A percentile compares a stretch with the other conserved stretches of the same genome.
phyloP scores from a whole-genome alignment of 1,139 yeast genomes.

The Candida glucosophila region DNA sequence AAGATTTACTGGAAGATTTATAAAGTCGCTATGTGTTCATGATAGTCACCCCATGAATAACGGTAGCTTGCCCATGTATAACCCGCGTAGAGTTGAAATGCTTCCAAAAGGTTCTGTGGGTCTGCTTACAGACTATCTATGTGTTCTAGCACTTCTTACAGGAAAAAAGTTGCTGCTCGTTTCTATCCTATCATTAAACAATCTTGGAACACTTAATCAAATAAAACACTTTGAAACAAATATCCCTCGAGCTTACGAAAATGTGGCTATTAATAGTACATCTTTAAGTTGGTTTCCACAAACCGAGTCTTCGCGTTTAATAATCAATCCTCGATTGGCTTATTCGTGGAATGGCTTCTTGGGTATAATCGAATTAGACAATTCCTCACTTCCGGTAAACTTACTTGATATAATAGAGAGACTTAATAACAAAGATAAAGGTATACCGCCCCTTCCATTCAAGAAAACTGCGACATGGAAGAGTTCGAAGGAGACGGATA shows the following conservation, averaged over 20 bases:
- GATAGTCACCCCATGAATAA: conserved; percentile 27
- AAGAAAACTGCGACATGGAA: conserved; percentile 39
- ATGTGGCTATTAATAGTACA: conserved; percentile 6
- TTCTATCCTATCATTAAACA: conserved; percentile 45
- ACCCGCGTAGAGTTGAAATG: conserved; percentile 24
- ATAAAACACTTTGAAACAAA: conserved; percentile 48
- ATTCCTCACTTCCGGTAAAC: conserved; percentile 20
- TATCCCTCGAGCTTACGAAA: conserved; percentile 37
- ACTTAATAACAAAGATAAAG: conserved; percentile 31
- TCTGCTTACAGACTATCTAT: conserved; percentile 47
- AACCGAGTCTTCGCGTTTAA: conserved; percentile 9
- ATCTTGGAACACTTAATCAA: conserved; percentile 19
- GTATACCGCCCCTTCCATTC: conserved; percentile 29
- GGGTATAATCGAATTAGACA: conserved; percentile 45
- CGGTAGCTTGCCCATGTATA: conserved; percentile 8
- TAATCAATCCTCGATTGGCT: conserved; percentile 52
- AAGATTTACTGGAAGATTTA: conserved; percentile 42
- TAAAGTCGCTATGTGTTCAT: conserved; percentile 25
- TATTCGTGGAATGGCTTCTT: conserved; percentile 59
- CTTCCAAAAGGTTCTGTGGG: conserved; percentile 48
- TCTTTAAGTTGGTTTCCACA: conserved; percentile 52
- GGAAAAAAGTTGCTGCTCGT: conserved; percentile 42
- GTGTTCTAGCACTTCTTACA: conserved; percentile 56
- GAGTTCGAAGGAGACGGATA: conserved; percentile 22
- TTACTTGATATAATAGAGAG: conserved; percentile 21